phyloP scores from a whole-genome alignment of 768 basidiomycete genomes.

The Coprinellus micaceus region DNA sequence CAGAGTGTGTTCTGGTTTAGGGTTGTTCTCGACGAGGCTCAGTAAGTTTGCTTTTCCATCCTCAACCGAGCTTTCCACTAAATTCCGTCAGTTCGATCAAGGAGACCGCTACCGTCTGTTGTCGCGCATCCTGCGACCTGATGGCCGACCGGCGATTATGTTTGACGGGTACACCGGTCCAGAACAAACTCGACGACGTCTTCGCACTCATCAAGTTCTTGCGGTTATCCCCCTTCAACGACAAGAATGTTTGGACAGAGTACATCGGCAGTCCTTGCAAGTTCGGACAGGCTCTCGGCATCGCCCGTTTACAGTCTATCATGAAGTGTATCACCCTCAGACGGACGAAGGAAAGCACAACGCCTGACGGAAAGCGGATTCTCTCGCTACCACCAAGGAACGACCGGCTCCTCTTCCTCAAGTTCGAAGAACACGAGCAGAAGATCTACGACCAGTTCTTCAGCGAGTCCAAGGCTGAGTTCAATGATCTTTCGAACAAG shows the following conservation, averaged over 20 bases:
- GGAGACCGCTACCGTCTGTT: constrained; percentile 90
- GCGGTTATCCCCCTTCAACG: constrained; percentile 86
- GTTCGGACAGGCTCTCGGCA: constrained; percentile 82
- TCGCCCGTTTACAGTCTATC: constrained; percentile 91
- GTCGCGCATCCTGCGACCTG: constrained; percentile 92
- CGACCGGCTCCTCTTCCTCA: constrained; percentile 81
- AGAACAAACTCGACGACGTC: constrained; percentile 98
- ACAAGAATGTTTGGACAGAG: constrained; percentile 90
- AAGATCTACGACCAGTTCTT: constrained; percentile 87
- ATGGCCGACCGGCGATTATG: constrained; percentile 90
- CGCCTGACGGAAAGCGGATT: constrained; percentile 77
- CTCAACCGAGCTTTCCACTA: neutral
- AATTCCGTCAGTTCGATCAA: constrained; percentile 77
- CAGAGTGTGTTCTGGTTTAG: constrained; percentile 97
- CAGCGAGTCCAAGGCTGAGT: constrained; percentile 87
- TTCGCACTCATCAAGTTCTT: constrained; percentile 97
- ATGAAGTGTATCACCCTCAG: constrained; percentile 97
- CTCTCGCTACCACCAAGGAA: constrained; percentile 87
- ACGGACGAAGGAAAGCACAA: constrained; percentile 88
- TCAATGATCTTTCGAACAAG: constrained; percentile 78
- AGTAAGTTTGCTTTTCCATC: constrained; percentile 56
- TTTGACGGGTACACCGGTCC: constrained; percentile 97
- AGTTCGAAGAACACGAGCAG: constrained; percentile 79
- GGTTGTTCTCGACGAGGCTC: constrained; percentile 90
- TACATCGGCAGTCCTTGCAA: constrained; percentile 92